Percentiles rank a stretch among this genome's conserved stretches.
phyloP scores from a whole-genome alignment of 139 green algal species.

The Penium margaritaceum region DNA sequence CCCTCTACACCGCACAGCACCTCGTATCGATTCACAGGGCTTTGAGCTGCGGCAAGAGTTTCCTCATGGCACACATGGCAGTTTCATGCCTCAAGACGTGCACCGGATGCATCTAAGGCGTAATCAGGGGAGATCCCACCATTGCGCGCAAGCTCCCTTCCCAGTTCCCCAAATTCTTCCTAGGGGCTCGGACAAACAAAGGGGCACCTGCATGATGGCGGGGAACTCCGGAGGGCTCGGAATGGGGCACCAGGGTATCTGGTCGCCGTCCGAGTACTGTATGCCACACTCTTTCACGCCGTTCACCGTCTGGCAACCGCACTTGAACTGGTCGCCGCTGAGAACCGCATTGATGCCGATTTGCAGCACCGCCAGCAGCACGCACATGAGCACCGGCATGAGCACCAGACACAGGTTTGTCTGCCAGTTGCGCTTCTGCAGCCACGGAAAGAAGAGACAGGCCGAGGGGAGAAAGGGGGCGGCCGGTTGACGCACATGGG shows the following conservation, averaged over 20 bases:
- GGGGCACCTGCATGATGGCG: constrained; percentile 34
- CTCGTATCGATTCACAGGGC: no score
- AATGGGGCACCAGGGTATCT: constrained; percentile 25
- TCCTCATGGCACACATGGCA: no score
- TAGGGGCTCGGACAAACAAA: no score
- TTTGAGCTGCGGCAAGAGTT: no score
- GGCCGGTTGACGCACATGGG: no score
- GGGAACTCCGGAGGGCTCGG: constrained; percentile 21
- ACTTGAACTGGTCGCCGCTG: constrained; percentile 14
- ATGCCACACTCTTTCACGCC: constrained; percentile 25
- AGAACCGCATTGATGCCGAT: constrained; percentile 12
- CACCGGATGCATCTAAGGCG: no score
- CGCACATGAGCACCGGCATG: constrained; percentile 30
- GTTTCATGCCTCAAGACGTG: no score
- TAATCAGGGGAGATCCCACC: no score
- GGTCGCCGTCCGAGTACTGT: constrained; percentile 28
- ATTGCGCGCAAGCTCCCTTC: no score
- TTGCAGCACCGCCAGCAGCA: constrained; percentile 29
- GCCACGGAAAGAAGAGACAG: background rate
- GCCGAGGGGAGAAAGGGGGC: no score
- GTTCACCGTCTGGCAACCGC: constrained; percentile 15
- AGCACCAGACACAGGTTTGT: constrained; percentile 34
- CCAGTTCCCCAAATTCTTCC: no score
- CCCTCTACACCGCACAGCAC: no score
- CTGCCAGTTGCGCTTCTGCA: constrained; percentile 31